Percentiles rank a stretch among this genome's conserved stretches.
Conservation (phyloP, 2,329 filamentous ascomycete genomes). For the Sporothrix schenckii region DNA sequence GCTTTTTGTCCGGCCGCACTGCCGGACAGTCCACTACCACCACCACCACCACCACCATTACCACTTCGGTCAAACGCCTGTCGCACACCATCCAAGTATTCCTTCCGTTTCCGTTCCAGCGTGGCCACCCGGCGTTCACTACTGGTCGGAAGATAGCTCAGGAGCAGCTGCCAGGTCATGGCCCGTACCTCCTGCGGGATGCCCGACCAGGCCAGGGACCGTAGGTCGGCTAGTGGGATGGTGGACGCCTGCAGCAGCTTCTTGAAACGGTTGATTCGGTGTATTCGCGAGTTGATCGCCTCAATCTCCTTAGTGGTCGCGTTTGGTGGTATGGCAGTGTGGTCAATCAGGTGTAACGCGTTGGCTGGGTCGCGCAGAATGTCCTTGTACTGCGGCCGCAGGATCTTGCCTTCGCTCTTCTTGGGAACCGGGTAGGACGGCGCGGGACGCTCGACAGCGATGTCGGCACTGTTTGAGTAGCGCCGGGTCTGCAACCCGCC, state of each 20-base stretch:
- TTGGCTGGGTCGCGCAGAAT: constrained; percentile 89
- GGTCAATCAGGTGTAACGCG: constrained; percentile 89
- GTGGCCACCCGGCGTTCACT: constrained; percentile 89
- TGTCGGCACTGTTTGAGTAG: constrained; percentile 86
- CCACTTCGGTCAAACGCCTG: constrained; percentile 71
- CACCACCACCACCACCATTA: constrained; percentile 37
- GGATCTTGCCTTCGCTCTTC: constrained; percentile 90
- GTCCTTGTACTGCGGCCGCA: constrained; percentile 96
- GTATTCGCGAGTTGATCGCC: constrained; percentile 81
- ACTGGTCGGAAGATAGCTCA: constrained; percentile 95
- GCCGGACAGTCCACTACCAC: background rate
- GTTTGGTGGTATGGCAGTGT: constrained; percentile 72
- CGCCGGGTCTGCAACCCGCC: constrained; percentile 54
- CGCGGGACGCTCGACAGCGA: constrained; percentile 83
- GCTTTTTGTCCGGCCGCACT: constrained; percentile 15
- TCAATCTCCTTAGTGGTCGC: constrained; percentile 83
- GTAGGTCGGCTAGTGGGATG: constrained; percentile 80
- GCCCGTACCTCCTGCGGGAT: constrained; percentile 92
- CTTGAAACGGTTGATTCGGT: constrained; percentile 98
- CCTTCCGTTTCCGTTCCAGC: constrained; percentile 90
- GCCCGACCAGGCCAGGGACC: constrained; percentile 89
- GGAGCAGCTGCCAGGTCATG: constrained; percentile 97
- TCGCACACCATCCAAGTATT: constrained; percentile 89
- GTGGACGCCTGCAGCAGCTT: constrained; percentile 89
- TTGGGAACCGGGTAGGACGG: constrained; percentile 85